These are phyloP conservation scores for Dactylellina leptospora DNA, from an alignment of 2,329 filamentous ascomycete species.

Conservation along the genomic window DNA sequence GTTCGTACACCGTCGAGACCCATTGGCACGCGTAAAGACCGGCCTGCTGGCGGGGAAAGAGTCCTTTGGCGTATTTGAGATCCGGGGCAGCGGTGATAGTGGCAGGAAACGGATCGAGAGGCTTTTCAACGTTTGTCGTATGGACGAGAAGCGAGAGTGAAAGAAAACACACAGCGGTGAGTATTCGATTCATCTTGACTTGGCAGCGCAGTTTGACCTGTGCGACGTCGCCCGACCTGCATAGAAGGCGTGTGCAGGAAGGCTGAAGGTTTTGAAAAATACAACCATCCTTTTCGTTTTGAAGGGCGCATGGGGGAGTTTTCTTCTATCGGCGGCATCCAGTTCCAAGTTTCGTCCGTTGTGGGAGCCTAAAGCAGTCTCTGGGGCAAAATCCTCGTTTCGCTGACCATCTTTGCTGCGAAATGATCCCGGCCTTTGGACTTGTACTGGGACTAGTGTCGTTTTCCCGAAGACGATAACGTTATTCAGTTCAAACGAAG, in stretches of 20 bases:
- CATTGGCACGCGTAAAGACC: slow-evolving; percentile 39
- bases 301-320: slow-evolving; percentile 9
- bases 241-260: slow-evolving; percentile 21
- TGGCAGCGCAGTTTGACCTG: neutral
- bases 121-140: slow-evolving; percentile 16
- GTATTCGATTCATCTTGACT: slow-evolving; percentile 6
- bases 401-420: neutral
- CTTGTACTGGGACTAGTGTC: no score
- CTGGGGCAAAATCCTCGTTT: slow-evolving; percentile 13
- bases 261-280: slow-evolving; percentile 40
- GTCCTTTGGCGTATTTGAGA: slow-evolving; percentile 26
- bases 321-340: neutral
- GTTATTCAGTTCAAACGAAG: no score
- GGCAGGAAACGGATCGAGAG: slow-evolving; percentile 8
- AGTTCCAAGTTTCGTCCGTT: slow-evolving; percentile 14
- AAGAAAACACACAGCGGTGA: slow-evolving; percentile 4
- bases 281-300: slow-evolving; percentile 4
- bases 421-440: no score
- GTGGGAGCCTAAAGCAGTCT: slow-evolving; percentile 18
- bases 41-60: slow-evolving; percentile 27
- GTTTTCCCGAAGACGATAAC: slow-evolving; percentile 20
- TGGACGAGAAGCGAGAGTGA: neutral
- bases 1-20: slow-evolving; percentile 35
- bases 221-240: no score
- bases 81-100: slow-evolving; percentile 46